phyloP scores from a whole-genome alignment of 2,329 filamentous ascomycete genomes.

The Sporothrix brasiliensis region DNA sequence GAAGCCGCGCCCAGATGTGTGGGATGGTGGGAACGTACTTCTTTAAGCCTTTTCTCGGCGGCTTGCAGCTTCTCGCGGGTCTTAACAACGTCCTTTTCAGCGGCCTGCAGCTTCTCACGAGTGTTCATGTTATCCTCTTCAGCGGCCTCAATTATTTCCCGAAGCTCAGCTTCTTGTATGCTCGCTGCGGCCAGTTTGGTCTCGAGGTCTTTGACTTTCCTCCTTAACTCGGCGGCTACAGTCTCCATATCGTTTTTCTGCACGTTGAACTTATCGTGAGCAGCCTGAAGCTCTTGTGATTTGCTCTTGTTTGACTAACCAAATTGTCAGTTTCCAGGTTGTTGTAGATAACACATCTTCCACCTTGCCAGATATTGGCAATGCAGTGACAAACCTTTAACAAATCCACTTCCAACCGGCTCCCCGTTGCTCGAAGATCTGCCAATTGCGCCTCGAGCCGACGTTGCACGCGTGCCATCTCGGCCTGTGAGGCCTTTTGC shows the following conservation, averaged over 20 bases:
- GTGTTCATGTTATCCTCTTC: conserved; percentile 41
- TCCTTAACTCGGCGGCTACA: conserved; percentile 34
- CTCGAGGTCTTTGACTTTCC: conserved; percentile 40
- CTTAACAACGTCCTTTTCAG: conserved; percentile 39
- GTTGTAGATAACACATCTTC: not conserved
- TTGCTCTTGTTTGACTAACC: conserved; percentile 62
- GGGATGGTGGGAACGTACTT: conserved; percentile 21
- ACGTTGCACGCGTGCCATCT: conserved; percentile 53
- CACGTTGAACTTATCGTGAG: conserved; percentile 54
- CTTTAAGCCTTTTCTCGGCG: conserved; percentile 42
- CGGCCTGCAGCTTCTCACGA: conserved; percentile 39
- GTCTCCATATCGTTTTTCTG: conserved; percentile 43
- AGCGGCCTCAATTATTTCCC: conserved; percentile 40
- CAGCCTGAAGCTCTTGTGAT: conserved; percentile 60
- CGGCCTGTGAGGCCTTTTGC: conserved; percentile 53
- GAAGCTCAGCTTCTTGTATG: conserved; percentile 32
- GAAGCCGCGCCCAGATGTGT: no score
- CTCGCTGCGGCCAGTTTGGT: conserved; percentile 39
- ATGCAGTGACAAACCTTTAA: conserved; percentile 54
- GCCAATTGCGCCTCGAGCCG: conserved; percentile 63
- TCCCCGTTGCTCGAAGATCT: conserved; percentile 64
- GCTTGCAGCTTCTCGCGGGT: conserved; percentile 40
- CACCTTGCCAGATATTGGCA: not conserved
- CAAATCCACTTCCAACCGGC: conserved; percentile 63
- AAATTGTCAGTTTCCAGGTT: not conserved